A percentile compares a stretch with the other conserved stretches of the same genome.
phyloP scores from a whole-genome alignment of 352 stramenopile genomes.

The Globisporangium megalacanthum region DNA sequence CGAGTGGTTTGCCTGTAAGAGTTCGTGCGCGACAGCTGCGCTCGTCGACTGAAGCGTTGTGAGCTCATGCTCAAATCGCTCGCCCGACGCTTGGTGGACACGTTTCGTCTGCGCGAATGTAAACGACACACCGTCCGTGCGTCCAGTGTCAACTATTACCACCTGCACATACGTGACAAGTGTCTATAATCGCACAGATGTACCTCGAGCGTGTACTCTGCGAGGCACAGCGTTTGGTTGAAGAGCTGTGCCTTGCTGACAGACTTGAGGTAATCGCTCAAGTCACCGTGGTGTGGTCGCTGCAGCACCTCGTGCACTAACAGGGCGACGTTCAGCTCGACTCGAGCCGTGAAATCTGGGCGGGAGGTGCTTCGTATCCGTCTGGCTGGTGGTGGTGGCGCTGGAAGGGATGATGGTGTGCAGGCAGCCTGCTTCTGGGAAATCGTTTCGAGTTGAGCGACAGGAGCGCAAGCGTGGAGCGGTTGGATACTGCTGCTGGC shows the following conservation, averaged over 20 bases:
- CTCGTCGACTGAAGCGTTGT: constrained; percentile 22
- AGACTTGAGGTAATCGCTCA: constrained; percentile 26
- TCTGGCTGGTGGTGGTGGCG: not conserved
- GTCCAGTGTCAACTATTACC: no score
- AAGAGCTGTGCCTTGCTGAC: constrained; percentile 44
- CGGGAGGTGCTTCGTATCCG: not conserved
- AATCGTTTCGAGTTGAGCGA: not conserved
- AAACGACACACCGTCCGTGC: no score
- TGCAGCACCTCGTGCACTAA: constrained; percentile 50
- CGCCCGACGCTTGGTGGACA: constrained; percentile 12
- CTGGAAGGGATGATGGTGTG: not conserved
- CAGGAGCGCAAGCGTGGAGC: not conserved
- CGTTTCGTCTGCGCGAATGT: constrained; percentile 16
- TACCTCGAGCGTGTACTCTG: constrained; percentile 40
- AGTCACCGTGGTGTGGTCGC: constrained; percentile 30
- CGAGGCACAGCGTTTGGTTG: constrained; percentile 34
- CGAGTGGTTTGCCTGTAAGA: constrained; percentile 15
- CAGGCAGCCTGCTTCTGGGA: not conserved
- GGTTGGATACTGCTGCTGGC: constrained; percentile 14
- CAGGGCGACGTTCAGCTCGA: constrained; percentile 25
- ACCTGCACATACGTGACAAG: no score
- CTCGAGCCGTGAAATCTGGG: not conserved
- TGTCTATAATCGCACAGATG: not conserved
- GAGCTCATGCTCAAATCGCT: constrained; percentile 17
- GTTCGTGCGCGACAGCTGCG: constrained; percentile 16